Base-by-base conservation (phyloP, 345 rosid species). In the Lepidium africanum region DNA sequence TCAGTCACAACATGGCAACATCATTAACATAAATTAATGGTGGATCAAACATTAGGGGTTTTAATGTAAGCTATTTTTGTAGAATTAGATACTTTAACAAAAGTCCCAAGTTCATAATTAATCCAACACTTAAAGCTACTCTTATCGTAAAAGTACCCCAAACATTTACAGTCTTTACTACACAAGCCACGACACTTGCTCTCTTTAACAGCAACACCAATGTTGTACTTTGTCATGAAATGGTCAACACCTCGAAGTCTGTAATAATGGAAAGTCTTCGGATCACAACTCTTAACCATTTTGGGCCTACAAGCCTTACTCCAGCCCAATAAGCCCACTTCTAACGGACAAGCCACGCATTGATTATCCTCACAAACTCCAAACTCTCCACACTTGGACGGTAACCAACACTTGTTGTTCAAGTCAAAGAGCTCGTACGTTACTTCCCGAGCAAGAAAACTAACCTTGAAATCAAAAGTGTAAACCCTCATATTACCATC, bases 221-320 rank as follows among this genome's bases (percentile, higher is more conserved):
- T 56, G 21, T 72, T 81, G 51, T 81, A 82, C 76, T 77, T 81
- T 55, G 76, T 51, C 63, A 58, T 62, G 72, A 67, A 85, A 73
- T 87, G 87, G 14, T 82, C 81, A 16, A 85, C 87, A 9, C 84
- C 84, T 30, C 79, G 76, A 2, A 87, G 45, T 58, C 81, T 83
- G 36, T 81, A 81, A 30, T 80, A 85, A 12, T 63, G 16, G 21
- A 77, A 75, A 56, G 70, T 58, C 5, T 64, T 76, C 0, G 75
- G 60, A 43, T 30, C 50, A 56, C 89, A 82, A 56, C 69, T 71
- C 32, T 59, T 23, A 56, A 63, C 9, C 42, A 73, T 78, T 23
- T 70, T 11, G 0, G 80, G 48, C n/a, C 45, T 40, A 68, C 91
- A 85, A 11, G 58, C 27, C 38, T 21, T 69, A 72, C 69, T 76